Percentiles rank a stretch among this genome's conserved stretches.
phyloP scores from a whole-genome alignment of 163 green algal species.

The Chloromonas sp. region DNA sequence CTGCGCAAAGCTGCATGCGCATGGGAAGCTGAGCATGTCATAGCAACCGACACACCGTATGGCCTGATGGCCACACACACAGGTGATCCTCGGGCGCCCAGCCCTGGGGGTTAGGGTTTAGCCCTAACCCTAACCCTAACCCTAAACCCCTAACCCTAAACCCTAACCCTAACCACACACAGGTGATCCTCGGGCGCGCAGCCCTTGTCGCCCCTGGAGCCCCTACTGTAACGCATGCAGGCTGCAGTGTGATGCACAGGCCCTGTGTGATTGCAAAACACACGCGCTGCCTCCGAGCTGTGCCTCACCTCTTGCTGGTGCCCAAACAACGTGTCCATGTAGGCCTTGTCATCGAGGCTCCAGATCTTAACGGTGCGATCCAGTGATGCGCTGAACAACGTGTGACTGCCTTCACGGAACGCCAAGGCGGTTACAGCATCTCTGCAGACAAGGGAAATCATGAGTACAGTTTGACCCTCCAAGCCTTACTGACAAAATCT shows the following conservation, averaged over 20 bases:
- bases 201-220: no score
- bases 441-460: constrained; percentile 21
- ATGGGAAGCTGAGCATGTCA: no score
- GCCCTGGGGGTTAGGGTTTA: no score
- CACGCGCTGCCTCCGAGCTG: no score
- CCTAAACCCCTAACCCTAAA: background rate
- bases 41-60: no score
- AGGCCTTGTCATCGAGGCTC: constrained; percentile 81
- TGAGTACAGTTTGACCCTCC: no score
- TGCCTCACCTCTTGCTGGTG: constrained; percentile 43
- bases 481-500: background rate
- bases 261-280: no score
- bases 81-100: no score
- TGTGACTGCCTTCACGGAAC: constrained; percentile 78
- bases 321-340: constrained; percentile 94
- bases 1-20: no score
- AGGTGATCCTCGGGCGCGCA: no score
- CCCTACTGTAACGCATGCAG: background rate
- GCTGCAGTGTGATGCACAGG: background rate
- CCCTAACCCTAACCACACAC: no score
- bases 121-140: background rate
- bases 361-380: constrained; percentile 88
- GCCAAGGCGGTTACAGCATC: constrained; percentile 70
- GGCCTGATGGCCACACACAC: no score
- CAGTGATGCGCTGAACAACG: constrained; percentile 74